Evolutionary conservation across 257 asterid genomes (phyloP), one percentile per base, ranked within the genome.

Genomic region (Ligustrum vulgare): DNA sequence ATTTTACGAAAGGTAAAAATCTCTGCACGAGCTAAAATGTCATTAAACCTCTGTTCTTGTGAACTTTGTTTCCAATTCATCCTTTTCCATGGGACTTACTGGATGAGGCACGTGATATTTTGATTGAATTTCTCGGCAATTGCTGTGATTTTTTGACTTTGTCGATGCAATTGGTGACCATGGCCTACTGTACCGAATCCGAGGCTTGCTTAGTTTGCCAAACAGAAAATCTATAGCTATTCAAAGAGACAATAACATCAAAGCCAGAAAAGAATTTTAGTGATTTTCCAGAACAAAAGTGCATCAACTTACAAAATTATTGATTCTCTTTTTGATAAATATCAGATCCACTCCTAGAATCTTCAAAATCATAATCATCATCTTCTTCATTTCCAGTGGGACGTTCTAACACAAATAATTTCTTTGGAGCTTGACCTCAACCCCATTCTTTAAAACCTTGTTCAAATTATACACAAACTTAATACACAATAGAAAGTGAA

Each of bases 311-410:
- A 89, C 98, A 72, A 81, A 91, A 90, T 34, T 74, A 89, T 80
- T 73, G 80, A 74, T 78, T 89, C 71, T 79, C 86, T 84, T 89
- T 91, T 71, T 85, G 93, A 70, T 82, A 91, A 73, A 83, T 80
- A 60, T 90, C 98, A 73, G 97, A 92, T 80, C 92, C 93, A 81
- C 95, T 89, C 86, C 90, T 91, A 11, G 95, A 88, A 79, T 91
- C 92, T 75, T 87, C 90, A 81, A 92, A 86, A 72, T 88, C 93
- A 76, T 83, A 87, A 64, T 88, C 94, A 64, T 81, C 86, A 5
- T 88, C 94, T 22, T 85, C 97, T 84, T 94, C 98, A 70, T 92
- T 89, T n/a, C 98, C 98, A 18, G 98, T 92, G 63, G 98, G 98
- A 71, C 87, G 95, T 78, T 94, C 98, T 80, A 94, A 72, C 54